Percentiles rank a stretch among this genome's conserved stretches.
Evolutionary conservation across 257 asterid species (phyloP).

Genomic region (Ilex aquifolium): DNA sequence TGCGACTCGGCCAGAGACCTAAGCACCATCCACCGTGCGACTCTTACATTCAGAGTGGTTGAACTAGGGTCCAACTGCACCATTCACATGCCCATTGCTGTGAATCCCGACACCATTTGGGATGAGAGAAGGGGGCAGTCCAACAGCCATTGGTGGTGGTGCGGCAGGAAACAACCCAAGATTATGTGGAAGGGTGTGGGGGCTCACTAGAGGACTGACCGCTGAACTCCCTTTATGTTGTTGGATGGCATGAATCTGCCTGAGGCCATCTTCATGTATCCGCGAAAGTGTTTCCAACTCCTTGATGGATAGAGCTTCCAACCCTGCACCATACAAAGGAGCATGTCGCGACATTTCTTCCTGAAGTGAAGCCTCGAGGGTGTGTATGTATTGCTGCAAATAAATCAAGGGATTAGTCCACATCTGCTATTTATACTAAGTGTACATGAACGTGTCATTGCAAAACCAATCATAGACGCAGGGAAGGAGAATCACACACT

Average conservation of each 20-base stretch:
- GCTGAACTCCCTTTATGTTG: constrained; percentile 65
- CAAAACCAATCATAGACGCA: too few species aligned
- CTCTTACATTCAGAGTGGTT: constrained; percentile 35
- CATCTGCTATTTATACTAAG: too few species aligned
- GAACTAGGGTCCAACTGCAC: constrained; percentile 72
- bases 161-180: constrained; percentile 53
- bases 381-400: constrained; percentile 82
- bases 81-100: constrained; percentile 70
- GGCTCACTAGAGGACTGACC: constrained; percentile 60
- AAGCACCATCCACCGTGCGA: too few species aligned
- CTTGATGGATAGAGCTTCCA: constrained; percentile 80
- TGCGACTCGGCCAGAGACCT: too few species aligned
- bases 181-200: constrained; percentile 45
- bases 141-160: constrained; percentile 72
- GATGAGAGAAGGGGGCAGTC: constrained; percentile 52
- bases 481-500: too few species aligned
- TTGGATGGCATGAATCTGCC: constrained; percentile 81
- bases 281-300: constrained; percentile 88
- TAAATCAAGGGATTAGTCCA: neutral
- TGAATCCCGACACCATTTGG: constrained; percentile 69
- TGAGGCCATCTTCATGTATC: constrained; percentile 93
- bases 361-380: constrained; percentile 71
- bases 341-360: constrained; percentile 98
- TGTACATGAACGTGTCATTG: too few species aligned
- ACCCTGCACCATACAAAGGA: constrained; percentile 87